phyloP scores from a whole-genome alignment of 169 alveolate genomes.

The Cryptosporidium andersoni region DNA sequence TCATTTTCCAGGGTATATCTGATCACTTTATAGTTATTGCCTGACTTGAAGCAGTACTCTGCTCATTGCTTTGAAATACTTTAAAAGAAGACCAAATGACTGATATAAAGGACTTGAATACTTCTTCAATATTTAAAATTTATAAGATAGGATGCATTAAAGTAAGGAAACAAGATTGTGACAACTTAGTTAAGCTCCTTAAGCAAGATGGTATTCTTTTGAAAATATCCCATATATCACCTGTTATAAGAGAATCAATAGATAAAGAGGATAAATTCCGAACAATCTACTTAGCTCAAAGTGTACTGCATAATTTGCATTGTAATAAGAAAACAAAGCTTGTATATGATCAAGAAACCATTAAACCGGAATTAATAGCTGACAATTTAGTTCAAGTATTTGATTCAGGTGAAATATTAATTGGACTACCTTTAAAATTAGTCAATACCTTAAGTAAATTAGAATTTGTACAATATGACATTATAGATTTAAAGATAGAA shows the following conservation, averaged over 20 bases:
- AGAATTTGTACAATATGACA: slow-evolving; percentile 34
- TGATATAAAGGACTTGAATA: not conserved
- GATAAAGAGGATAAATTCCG: not conserved
- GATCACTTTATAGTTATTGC: not conserved
- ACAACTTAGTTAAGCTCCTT: slow-evolving; percentile 2
- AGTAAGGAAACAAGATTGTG: slow-evolving; percentile 14
- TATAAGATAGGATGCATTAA: slow-evolving; percentile 16
- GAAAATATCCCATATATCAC: slow-evolving; percentile 42
- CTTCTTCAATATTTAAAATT: slow-evolving; percentile 8
- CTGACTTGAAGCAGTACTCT: not conserved
- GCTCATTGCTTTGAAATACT: no score
- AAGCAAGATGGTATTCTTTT: slow-evolving; percentile 13
- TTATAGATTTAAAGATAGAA: slow-evolving; percentile 26
- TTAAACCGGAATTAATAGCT: not conserved
- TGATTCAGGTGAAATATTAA: slow-evolving; percentile 25
- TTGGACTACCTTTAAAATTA: slow-evolving; percentile 10
- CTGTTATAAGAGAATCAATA: slow-evolving; percentile 17
- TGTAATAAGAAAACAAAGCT: not conserved
- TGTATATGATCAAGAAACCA: no score
- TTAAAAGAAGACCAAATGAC: not conserved
- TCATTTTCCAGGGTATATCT: no score
- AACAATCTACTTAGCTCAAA: no score
- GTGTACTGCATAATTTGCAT: no score
- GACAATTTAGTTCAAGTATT: slow-evolving; percentile 6
- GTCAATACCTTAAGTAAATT: slow-evolving; percentile 1